These are phyloP conservation scores for Acanthochlamys bracteata DNA, from an alignment of 106 monocot species.

Conservation along the genomic window DNA sequence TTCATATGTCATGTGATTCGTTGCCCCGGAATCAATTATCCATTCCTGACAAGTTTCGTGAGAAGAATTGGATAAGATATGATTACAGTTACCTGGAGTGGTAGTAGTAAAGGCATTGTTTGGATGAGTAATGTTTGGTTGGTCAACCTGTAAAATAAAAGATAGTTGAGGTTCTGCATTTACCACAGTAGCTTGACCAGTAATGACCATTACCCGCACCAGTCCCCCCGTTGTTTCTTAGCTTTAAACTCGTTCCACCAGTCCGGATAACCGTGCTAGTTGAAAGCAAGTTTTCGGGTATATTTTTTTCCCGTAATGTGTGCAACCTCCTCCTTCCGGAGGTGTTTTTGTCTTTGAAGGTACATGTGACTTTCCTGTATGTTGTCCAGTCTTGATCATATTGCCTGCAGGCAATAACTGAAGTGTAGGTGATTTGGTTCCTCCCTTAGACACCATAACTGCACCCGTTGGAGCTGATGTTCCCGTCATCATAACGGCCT, in stretches of 20 bases:
- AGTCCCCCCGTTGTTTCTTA: no score
- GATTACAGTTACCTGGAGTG: neutral
- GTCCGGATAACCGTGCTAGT: neutral
- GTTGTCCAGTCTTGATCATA: no score
- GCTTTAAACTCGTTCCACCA: neutral
- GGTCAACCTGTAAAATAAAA: neutral
- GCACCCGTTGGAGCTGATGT: neutral
- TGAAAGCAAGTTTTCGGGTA: neutral
- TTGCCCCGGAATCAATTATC: neutral
- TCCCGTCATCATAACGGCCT: neutral
- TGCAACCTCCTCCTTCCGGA: neutral
- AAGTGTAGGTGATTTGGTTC: no score
- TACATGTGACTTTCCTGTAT: neutral
- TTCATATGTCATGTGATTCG: neutral
- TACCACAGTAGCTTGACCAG: neutral
- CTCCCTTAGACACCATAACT: neutral
- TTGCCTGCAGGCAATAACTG: no score
- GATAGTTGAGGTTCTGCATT: neutral
- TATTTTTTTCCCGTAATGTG: neutral
- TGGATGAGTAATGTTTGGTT: neutral
- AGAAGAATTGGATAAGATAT: neutral
- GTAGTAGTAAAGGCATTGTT: neutral
- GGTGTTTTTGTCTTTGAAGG: neutral
- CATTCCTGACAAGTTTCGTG: neutral
- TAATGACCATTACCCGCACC: neutral